These are phyloP conservation scores for Trametes gibbosa DNA, from an alignment of 768 basidiomycete species.

Conservation along the genomic window DNA sequence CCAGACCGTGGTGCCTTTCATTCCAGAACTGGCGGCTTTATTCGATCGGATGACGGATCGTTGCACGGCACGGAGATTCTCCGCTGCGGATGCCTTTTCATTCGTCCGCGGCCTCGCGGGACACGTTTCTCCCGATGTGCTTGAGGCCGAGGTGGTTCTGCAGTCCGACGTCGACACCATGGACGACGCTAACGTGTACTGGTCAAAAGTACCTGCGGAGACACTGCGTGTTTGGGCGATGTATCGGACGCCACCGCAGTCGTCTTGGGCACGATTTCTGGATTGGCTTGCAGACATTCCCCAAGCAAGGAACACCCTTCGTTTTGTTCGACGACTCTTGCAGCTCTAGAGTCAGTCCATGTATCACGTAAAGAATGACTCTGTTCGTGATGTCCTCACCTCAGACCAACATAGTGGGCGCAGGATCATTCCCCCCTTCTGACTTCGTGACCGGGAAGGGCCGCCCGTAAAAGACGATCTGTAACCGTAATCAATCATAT, in stretches of 20 bases:
- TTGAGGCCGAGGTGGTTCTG: neutral
- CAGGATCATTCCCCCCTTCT: too few relatives aligned
- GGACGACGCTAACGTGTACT: neutral
- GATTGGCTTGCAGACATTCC: neutral
- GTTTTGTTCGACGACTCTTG: too few relatives aligned
- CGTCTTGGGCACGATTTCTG: neutral
- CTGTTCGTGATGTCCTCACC: too few relatives aligned
- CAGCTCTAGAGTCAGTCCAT: too few relatives aligned
- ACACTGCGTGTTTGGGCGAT: neutral
- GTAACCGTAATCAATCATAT: too few relatives aligned
- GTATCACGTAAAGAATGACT: too few relatives aligned
- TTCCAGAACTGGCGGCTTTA: neutral
- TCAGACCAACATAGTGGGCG: too few relatives aligned
- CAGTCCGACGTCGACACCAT: neutral
- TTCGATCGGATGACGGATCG: conserved; percentile 1
- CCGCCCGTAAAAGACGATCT: too few relatives aligned
- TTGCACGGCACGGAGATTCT: neutral
- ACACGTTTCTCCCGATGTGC: neutral
- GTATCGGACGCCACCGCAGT: neutral
- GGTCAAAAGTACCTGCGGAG: neutral
- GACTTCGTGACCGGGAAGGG: too few relatives aligned
- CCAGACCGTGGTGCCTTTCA: neutral
- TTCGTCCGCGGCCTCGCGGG: neutral
- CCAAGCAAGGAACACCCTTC: too few relatives aligned
- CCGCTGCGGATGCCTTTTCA: neutral